phyloP scores from a whole-genome alignment of 1,284 basidiomycete genomes.

The Xerocomus nothofagi region DNA sequence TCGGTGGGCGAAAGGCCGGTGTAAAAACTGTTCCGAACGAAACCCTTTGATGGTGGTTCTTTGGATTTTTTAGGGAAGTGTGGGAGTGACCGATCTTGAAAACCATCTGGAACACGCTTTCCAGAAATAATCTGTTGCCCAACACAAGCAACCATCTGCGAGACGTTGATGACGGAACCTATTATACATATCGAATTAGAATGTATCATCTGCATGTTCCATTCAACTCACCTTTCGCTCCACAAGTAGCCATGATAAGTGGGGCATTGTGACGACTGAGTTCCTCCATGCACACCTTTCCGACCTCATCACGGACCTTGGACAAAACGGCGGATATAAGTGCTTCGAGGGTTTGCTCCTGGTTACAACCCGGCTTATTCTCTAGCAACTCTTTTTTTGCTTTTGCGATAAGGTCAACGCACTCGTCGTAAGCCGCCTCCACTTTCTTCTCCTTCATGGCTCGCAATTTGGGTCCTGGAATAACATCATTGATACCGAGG shows the following conservation, averaged over 20 bases:
- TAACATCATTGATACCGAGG: constrained; percentile 98
- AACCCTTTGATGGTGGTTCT: constrained; percentile 97
- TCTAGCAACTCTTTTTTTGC: constrained; percentile 93
- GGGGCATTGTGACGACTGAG: constrained; percentile 96
- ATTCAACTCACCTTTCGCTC: constrained; percentile 81
- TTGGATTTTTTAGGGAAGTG: constrained; percentile 99
- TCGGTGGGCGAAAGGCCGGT: constrained; percentile 94
- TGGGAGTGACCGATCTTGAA: constrained; percentile 97
- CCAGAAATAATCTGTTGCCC: constrained; percentile 99
- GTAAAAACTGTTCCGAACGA: constrained; percentile 97
- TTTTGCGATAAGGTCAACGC: constrained; percentile 82
- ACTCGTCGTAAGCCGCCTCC: constrained; percentile 86
- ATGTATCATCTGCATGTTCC: constrained; percentile 5
- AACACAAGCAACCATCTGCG: constrained; percentile 99
- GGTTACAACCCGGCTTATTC: constrained; percentile 95
- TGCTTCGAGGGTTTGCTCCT: constrained; percentile 96
- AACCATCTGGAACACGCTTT: constrained; percentile 97
- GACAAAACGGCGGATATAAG: constrained; percentile 93
- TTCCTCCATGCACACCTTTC: constrained; percentile 98
- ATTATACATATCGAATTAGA: constrained; percentile 1
- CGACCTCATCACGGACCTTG: constrained; percentile 93
- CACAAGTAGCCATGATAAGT: constrained; percentile 98
- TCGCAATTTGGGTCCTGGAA: constrained; percentile 85
- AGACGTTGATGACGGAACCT: constrained; percentile 99
- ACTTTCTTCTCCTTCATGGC: constrained; percentile 86